Percentiles rank a stretch among this genome's conserved stretches.
Evolutionary conservation across 352 stramenopile species (phyloP).

Genomic region (Elongisporangium prolatum): DNA sequence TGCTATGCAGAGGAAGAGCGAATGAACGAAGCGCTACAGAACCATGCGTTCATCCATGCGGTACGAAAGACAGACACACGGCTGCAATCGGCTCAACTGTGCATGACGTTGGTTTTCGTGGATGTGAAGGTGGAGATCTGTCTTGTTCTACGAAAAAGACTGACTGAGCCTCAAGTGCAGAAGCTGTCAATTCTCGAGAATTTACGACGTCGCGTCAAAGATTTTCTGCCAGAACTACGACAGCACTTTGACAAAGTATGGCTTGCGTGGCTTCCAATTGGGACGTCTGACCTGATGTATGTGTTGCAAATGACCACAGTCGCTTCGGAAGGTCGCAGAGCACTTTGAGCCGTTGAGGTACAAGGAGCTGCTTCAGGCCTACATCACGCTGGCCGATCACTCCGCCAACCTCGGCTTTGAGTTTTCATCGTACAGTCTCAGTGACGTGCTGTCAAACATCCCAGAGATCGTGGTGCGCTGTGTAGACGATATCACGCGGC

Average conservation of each 20-base stretch:
- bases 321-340: conserved; percentile 60
- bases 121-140: conserved; percentile 66
- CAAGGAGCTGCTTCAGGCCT: conserved; percentile 78
- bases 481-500: conserved; percentile 61
- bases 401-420: conserved; percentile 75
- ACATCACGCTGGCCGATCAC: conserved; percentile 73
- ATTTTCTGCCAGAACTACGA: conserved; percentile 71
- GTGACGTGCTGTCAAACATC: conserved; percentile 69
- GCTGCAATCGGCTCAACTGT: too few relatives aligned
- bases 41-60: conserved; percentile 61
- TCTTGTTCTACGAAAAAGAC: conserved; percentile 42
- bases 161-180: conserved; percentile 38
- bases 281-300: neutral
- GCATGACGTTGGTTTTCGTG: neutral
- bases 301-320: conserved; percentile 35
- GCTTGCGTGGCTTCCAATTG: neutral
- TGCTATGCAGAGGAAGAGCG: conserved; percentile 76
- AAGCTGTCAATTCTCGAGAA: conserved; percentile 56
- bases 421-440: conserved; percentile 64
- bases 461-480: conserved; percentile 76
- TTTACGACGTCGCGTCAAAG: conserved; percentile 51
- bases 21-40: conserved; percentile 67
- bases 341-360: conserved; percentile 70
- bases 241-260: conserved; percentile 70
- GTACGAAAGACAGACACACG: conserved; percentile 20